Percentiles rank a stretch among this genome's conserved stretches.
These are phyloP conservation scores for Clonostachys rhizophaga DNA, from an alignment of 2,329 filamentous ascomycete species.

Conservation along the genomic window DNA sequence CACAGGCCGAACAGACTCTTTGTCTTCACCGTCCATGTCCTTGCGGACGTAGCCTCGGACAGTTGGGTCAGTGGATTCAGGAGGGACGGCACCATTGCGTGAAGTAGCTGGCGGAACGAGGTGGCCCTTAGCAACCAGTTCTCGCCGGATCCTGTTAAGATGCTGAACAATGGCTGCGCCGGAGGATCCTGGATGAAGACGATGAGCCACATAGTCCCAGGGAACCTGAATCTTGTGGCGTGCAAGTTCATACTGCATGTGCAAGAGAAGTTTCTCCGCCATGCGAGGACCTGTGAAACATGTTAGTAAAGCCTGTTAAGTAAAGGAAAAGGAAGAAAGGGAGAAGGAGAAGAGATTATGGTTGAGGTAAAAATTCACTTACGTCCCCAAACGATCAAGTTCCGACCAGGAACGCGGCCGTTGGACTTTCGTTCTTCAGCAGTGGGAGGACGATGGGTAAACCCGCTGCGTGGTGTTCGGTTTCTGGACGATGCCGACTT, in stretches of 20 bases:
- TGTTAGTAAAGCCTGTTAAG: not conserved
- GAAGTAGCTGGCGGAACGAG: slow-evolving; percentile 28
- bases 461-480: slow-evolving; percentile 5
- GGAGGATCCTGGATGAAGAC: slow-evolving; percentile 32
- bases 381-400: slow-evolving; percentile 37
- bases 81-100: slow-evolving; percentile 9
- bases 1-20: slow-evolving; percentile 17
- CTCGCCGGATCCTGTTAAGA: slow-evolving; percentile 23
- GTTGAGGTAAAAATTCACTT: slow-evolving; percentile 12
- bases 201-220: slow-evolving; percentile 32
- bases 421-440: slow-evolving; percentile 15
- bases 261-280: slow-evolving; percentile 36
- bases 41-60: slow-evolving; percentile 26
- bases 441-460: slow-evolving; percentile 15
- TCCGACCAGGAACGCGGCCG: slow-evolving; percentile 24
- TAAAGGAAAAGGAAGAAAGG: not conserved
- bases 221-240: slow-evolving; percentile 24
- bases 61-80: slow-evolving; percentile 8
- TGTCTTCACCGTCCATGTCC: slow-evolving; percentile 13
- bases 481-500: slow-evolving; percentile 2
- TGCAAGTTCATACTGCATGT: slow-evolving; percentile 31
- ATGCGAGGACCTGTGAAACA: slow-evolving; percentile 33
- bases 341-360: not conserved
- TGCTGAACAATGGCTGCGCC: slow-evolving; percentile 30
- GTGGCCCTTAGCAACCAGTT: slow-evolving; percentile 30